A percentile compares a stretch with the other conserved stretches of the same genome.
Conservation (phyloP, 2,329 filamentous ascomycete species). For the Epichloe typhina region DNA sequence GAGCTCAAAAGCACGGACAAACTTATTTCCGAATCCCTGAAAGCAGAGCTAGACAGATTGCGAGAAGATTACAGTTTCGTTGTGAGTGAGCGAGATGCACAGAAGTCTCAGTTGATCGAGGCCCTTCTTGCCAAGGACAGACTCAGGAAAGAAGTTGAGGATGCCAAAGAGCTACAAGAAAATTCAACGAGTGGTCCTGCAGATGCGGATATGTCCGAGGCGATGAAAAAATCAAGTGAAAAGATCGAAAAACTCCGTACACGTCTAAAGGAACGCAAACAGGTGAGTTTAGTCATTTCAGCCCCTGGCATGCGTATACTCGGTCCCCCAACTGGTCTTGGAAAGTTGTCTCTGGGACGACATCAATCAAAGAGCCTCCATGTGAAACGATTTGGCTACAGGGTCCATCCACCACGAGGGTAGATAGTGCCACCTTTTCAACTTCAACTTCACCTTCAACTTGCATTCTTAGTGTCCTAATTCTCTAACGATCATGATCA, state of each 20-base stretch:
- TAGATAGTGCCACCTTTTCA: not conserved
- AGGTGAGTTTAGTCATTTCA: conserved; percentile 32
- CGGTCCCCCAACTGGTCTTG: not conserved
- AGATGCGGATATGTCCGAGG: conserved; percentile 22
- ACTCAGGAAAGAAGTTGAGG: conserved; percentile 40
- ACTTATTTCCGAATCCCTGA: conserved; percentile 44
- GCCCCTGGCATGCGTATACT: not conserved
- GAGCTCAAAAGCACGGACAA: conserved; percentile 47
- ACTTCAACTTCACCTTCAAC: not conserved
- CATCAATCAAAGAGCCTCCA: not conserved
- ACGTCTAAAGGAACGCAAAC: conserved; percentile 41
- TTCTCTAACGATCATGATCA: conserved; percentile 3
- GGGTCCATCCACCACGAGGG: not conserved
- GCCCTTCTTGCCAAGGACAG: conserved; percentile 48
- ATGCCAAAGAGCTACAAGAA: conserved; percentile 29
- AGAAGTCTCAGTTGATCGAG: conserved; percentile 46
- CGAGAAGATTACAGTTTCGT: conserved; percentile 37
- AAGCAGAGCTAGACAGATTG: conserved; percentile 42
- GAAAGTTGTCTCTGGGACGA: not conserved
- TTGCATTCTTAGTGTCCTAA: not conserved
- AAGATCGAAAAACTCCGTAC: conserved; percentile 45
- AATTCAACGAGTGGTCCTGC: conserved; percentile 19
- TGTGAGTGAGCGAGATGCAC: conserved; percentile 39
- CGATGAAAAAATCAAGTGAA: conserved; percentile 30
- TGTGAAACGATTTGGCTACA: not conserved